Evolutionary conservation across 768 basidiomycete genomes (phyloP).

Genomic region (Mycena chlorophos): DNA sequence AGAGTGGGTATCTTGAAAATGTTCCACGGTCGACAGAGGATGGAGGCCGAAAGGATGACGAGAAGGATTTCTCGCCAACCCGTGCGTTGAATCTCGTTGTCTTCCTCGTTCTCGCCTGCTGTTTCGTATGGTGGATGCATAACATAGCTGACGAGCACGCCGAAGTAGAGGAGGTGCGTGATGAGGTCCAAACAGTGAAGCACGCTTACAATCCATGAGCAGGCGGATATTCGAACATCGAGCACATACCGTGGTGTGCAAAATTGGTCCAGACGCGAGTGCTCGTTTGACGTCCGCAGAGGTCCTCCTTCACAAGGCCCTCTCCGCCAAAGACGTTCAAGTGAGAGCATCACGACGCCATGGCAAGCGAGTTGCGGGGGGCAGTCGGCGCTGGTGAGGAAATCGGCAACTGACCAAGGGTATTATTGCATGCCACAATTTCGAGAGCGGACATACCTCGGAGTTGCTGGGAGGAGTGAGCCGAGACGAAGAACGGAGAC

Average conservation of each 20-base stretch:
- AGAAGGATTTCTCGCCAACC: constrained; percentile 38
- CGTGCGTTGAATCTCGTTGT: constrained; percentile 24
- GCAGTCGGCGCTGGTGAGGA: constrained; percentile 32
- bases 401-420: constrained; percentile 41
- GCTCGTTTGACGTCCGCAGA: constrained; percentile 8
- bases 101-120: background rate
- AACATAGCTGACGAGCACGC: constrained; percentile 41
- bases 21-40: constrained; percentile 35
- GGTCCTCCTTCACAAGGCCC: constrained; percentile 16
- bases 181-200: constrained; percentile 46
- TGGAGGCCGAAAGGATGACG: constrained; percentile 39
- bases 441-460: constrained; percentile 31
- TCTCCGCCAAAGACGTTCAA: constrained; percentile 43
- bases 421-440: constrained; percentile 4
- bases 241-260: constrained; percentile 47
- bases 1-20: constrained; percentile 36
- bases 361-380: constrained; percentile 42
- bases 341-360: constrained; percentile 39
- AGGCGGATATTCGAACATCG: background rate
- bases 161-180: constrained; percentile 41
- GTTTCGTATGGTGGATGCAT: constrained; percentile 40
- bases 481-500: constrained; percentile 41
- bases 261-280: constrained; percentile 36
- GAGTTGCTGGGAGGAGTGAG: constrained; percentile 20
- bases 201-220: constrained; percentile 32